Evolutionary conservation across 1,139 yeast species (phyloP), one percentile per base, ranked within the genome.

Genomic region (Yamadazyma aaseri): DNA sequence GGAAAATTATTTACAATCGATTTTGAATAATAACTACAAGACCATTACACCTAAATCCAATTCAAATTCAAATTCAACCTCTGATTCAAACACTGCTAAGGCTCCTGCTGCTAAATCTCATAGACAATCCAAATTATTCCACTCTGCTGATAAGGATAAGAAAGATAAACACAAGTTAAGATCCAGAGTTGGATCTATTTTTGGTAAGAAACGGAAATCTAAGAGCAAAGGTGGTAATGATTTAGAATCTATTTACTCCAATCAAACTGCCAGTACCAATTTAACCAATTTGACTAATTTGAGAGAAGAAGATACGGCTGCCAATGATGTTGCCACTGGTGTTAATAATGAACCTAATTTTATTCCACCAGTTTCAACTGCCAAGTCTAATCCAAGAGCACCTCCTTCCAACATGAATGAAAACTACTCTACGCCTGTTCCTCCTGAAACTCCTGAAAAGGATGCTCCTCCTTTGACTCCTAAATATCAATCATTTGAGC

Each of bases 151-250:
- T 31, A 17, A 40, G 33, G 23, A 22, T 21, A 39, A 38, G 31
- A 59, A 54, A 41, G 60, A 58, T 35, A 51, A 54, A 21, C 59
- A 65, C 16, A 78, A 73, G 42, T 63, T 89, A 50, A 79, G 81
- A 54, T 84, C 95, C 5, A 80, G 70, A 53, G 89, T 89, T 26
- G 96, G 96, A 12, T 86, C 96, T 0, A 80, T 89, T 40, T 84
- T 89, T 56, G 81, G 84, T 28, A 79, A 77, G 50, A 66, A 77
- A 49, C 71, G 70, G 46, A 62, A 62, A 20, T 29, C 50, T 5
- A 39, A 50, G 39, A 59, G 57, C 39, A 38, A 50, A 38, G 59
- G 57, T 40, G 50, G 54, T 31, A 66, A 65, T 6, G 75, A 69
- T 45, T 49, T 56, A 32, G 66, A 53, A 8, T 59, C 69, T 1